Conservation (phyloP, 2,329 filamentous ascomycete genomes). For the Furcasterigmium furcatum region DNA sequence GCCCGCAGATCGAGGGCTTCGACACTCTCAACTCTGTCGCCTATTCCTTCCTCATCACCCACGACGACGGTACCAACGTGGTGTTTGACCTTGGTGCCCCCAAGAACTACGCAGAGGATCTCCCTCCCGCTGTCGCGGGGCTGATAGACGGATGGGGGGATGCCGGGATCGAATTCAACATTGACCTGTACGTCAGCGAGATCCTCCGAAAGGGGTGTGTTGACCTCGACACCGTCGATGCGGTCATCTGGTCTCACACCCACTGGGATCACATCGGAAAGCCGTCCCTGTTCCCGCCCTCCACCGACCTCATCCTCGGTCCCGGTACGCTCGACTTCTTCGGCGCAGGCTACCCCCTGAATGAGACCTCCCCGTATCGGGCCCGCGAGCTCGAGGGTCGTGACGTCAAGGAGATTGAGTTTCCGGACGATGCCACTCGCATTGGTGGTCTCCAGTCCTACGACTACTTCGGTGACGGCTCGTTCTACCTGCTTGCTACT, state of each 20-base stretch:
- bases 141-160: background rate
- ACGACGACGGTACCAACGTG: background rate
- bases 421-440: background rate
- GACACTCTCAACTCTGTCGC: background rate
- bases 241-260: conserved; percentile 20
- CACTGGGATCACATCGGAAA: conserved; percentile 22
- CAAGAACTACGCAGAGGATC: background rate
- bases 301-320: conserved; percentile 17
- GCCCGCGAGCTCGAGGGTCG: conserved; percentile 6
- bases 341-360: conserved; percentile 10
- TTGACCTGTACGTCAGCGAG: conserved; percentile 2
- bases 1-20: background rate
- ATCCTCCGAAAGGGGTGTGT: conserved; percentile 1
- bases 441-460: conserved; percentile 1
- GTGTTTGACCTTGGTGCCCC: background rate
- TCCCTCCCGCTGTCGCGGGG: background rate
- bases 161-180: background rate
- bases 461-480: conserved; percentile 7
- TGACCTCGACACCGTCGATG: conserved; percentile 9
- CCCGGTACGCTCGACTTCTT: conserved; percentile 11
- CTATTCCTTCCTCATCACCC: background rate
- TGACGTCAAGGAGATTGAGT: conserved; percentile 2
- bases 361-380: conserved; percentile 5
- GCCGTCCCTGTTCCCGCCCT: conserved; percentile 14
- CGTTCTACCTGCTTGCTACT: conserved; percentile 7